phyloP scores from a whole-genome alignment of 2,329 filamentous ascomycete species.

The Thielaviopsis punctulata region DNA sequence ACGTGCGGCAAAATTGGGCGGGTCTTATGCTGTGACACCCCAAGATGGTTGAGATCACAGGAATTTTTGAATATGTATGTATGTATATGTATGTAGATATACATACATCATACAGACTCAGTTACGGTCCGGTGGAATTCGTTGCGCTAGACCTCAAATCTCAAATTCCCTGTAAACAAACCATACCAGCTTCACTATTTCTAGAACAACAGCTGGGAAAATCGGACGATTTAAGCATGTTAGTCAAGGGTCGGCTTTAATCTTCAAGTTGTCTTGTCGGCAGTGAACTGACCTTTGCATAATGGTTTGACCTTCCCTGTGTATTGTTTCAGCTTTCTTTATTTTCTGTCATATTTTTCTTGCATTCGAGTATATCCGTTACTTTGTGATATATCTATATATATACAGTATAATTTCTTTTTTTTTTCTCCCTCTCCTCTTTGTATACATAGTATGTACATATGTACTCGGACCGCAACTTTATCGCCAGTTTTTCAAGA shows the following conservation, averaged over 20 bases:
- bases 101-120: too few relatives aligned
- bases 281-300: background rate
- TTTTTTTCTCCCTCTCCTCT: background rate
- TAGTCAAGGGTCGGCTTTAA: background rate
- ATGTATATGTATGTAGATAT: too few relatives aligned
- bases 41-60: background rate
- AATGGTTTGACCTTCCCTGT: background rate
- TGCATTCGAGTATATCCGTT: background rate
- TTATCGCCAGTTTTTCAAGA: background rate
- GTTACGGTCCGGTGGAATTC: too few relatives aligned
- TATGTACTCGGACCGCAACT: too few relatives aligned
- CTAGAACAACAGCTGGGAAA: too few relatives aligned
- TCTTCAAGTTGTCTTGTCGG: background rate
- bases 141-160: too few relatives aligned
- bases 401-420: background rate
- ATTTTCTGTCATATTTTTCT: background rate
- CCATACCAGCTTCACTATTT: too few relatives aligned
- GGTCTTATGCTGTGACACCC: background rate
- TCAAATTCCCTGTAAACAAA: too few relatives aligned
- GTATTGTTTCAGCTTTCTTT: too few relatives aligned
- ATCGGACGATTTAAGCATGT: background rate
- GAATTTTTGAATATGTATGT: too few relatives aligned
- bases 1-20: background rate
- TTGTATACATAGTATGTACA: background rate
- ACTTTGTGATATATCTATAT: background rate